A percentile compares a stretch with the other conserved stretches of the same genome.
These are phyloP conservation scores for Phyllostachys edulis DNA, from an alignment of 176 grass and related monocot genomes.

Conservation along the genomic window DNA sequence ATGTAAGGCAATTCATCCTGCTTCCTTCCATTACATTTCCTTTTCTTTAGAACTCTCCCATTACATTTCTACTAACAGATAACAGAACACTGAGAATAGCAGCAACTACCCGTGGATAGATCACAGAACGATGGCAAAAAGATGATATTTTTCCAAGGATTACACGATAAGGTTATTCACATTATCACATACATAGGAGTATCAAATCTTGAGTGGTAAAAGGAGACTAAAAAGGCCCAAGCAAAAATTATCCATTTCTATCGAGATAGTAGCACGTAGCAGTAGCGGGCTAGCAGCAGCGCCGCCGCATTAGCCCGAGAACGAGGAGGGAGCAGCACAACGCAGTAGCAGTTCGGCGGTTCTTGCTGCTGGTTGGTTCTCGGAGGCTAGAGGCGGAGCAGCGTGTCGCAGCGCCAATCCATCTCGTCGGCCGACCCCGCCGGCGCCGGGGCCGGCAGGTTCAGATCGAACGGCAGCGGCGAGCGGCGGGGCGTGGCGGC, in stretches of 20 bases:
- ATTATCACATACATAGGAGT: slow-evolving; percentile 41
- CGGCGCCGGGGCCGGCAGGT: slow-evolving; percentile 42
- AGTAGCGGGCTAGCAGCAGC: neutral
- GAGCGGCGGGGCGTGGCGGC: slow-evolving; percentile 21
- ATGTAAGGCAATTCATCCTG: slow-evolving; percentile 24
- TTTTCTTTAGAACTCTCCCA: slow-evolving; percentile 1
- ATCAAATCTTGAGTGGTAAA: slow-evolving; percentile 37
- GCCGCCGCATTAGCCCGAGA: neutral
- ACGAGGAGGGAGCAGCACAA: neutral
- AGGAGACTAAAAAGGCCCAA: neutral
- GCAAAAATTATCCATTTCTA: slow-evolving; percentile 35
- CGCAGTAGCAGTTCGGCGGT: neutral
- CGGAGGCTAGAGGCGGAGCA: slow-evolving; percentile 44
- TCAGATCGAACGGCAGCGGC: slow-evolving; percentile 76
- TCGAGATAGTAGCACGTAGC: slow-evolving; percentile 5
- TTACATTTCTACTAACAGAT: neutral
- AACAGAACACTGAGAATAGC: neutral
- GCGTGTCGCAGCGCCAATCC: slow-evolving; percentile 67
- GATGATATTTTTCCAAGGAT: slow-evolving; percentile 10
- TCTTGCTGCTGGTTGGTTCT: neutral
- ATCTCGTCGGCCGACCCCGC: slow-evolving; percentile 43
- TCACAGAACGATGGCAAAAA: neutral
- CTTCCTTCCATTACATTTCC: slow-evolving; percentile 29
- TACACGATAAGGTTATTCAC: slow-evolving; percentile 45
- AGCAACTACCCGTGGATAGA: neutral